Conservation (phyloP, 2,329 filamentous ascomycete genomes). For the Colletotrichum cordylinicola region DNA sequence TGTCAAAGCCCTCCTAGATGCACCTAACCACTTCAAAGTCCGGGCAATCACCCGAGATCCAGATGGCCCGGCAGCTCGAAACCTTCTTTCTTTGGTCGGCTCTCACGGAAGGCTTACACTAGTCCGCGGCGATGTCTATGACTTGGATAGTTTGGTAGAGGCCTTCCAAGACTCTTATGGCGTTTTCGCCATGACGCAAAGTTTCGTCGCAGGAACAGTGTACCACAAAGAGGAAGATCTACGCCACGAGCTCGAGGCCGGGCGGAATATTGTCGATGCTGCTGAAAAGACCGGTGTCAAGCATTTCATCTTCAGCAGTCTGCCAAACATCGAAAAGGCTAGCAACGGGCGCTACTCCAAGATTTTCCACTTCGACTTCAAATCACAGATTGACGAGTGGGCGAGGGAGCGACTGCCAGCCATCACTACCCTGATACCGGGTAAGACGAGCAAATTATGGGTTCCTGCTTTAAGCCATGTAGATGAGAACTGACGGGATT, state of each 20-base stretch:
- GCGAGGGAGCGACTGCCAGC: neutral
- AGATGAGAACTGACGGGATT: neutral
- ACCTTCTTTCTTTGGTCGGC: neutral
- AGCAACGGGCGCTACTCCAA: neutral
- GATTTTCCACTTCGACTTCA: neutral
- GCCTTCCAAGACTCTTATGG: neutral
- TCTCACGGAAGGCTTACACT: neutral
- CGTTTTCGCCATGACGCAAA: neutral
- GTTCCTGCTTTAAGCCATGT: neutral
- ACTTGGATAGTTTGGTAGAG: neutral
- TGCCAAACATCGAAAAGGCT: neutral
- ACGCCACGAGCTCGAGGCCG: neutral
- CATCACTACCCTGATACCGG: neutral
- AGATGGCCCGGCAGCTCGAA: neutral
- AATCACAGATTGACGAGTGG: neutral
- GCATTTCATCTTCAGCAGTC: slow-evolving; percentile 5
- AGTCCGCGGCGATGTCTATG: neutral
- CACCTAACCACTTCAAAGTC: neutral
- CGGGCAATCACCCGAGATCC: neutral
- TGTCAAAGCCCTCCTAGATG: neutral
- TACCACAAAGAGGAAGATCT: neutral
- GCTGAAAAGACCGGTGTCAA: neutral
- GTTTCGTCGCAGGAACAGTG: neutral
- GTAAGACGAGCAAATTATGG: neutral
- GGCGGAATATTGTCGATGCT: neutral